These are phyloP conservation scores for Wolfiporia cocos DNA, from an alignment of 1,284 basidiomycete species.

Conservation along the genomic window DNA sequence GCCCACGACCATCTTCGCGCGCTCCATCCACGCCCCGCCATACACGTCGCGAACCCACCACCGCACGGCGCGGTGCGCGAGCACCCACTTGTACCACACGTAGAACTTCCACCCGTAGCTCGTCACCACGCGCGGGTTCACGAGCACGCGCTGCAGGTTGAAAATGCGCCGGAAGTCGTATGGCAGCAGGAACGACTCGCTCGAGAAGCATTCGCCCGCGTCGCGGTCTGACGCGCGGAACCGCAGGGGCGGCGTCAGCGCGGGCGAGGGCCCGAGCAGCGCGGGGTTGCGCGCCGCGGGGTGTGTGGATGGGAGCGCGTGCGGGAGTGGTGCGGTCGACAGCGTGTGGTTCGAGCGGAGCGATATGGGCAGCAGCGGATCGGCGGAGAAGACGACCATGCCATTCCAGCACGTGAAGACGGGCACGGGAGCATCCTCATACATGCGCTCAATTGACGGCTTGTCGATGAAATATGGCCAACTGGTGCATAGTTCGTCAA, in stretches of 20 bases:
- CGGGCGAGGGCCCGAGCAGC: constrained; percentile 23
- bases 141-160: constrained; percentile 32
- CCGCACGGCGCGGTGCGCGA: constrained; percentile 35
- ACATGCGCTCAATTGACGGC: constrained; percentile 28
- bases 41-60: constrained; percentile 39
- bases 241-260: constrained; percentile 29
- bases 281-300: constrained; percentile 23
- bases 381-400: constrained; percentile 41
- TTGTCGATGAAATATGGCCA: constrained; percentile 49
- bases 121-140: constrained; percentile 39
- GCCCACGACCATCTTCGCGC: constrained; percentile 32
- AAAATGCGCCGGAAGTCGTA: constrained; percentile 49
- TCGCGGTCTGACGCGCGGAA: constrained; percentile 38
- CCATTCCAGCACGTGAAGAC: constrained; percentile 61
- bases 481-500: background rate
- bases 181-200: constrained; percentile 47
- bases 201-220: constrained; percentile 40
- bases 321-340: constrained; percentile 22
- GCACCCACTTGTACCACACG: constrained; percentile 39
- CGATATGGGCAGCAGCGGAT: constrained; percentile 34
- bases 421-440: constrained; percentile 35
- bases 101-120: constrained; percentile 36
- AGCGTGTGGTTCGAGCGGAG: constrained; percentile 26
- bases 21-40: constrained; percentile 33
- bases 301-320: constrained; percentile 11